Base-by-base conservation (phyloP, 257 asterid genomes). In the Nicotiana obtusifolia region DNA sequence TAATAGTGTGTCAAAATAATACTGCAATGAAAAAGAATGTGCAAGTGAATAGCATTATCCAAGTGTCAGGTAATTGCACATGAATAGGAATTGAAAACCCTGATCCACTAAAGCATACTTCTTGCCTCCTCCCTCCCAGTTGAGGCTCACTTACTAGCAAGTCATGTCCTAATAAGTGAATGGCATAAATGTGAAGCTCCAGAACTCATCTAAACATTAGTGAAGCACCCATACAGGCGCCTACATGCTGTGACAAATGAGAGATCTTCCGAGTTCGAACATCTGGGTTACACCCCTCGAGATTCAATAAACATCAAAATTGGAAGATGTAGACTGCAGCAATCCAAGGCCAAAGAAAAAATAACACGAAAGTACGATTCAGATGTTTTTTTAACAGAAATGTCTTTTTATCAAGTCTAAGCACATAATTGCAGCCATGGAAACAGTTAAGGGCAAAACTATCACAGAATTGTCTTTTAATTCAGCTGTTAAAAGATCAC, bases 1-100 rank as follows among this genome's bases (percentile, higher is more conserved):
- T 54, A 93, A 90, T 22, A 96, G 97, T 5, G 99, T 96, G 89
- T 93, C 98, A 31, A 96, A 96, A 87, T 94, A 96, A 85, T 96
- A 95, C 98, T 95, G 98, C 93, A 91, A 81, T 69, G 56, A 82
- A 80, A 83, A 62, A 84, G 16, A 60, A 61, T 76, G 66, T 44
- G 11, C 66, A 78, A 60, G 41, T 78, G 19, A 75, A 49, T 26
- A 75, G 60, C 15, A 71, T 47, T 35, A 44, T 71, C 60, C 78
- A 71, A 71, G 57, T 71, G 22, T 44, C 22, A 44, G 78, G 60
- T 44, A 71, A 33, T 44, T 71, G 37, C 60, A 71, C 24, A 71
- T 71, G 78, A 71, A 71, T 3, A 3, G 37, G 22, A 71, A 71
- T 47, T 22, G 78, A 71, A 71, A 19, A 71, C 22, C 7, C 60